Conservation (phyloP, 768 basidiomycete species). For the Suillus weaverae region DNA sequence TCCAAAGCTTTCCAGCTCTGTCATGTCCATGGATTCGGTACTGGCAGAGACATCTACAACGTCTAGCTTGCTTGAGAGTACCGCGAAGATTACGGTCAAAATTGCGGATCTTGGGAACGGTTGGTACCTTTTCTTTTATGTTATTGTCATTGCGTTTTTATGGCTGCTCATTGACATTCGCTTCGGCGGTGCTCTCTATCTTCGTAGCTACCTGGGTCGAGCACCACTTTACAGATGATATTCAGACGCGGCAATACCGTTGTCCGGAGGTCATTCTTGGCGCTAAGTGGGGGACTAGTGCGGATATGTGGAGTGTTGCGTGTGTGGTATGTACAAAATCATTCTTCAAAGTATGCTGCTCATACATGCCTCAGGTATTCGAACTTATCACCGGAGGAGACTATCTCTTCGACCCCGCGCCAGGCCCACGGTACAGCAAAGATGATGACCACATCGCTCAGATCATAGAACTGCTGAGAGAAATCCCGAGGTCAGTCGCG, state of each 20-base stretch:
- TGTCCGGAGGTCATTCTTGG: slow-evolving; percentile 98
- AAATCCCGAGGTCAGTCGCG: slow-evolving; percentile 80
- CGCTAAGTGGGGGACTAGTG: slow-evolving; percentile 92
- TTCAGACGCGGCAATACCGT: slow-evolving; percentile 95
- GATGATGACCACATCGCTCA: slow-evolving; percentile 98
- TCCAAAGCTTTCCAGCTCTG: slow-evolving; percentile 28
- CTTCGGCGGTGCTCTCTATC: slow-evolving; percentile 4
- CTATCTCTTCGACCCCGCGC: slow-evolving; percentile 96
- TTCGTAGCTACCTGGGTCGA: slow-evolving; percentile 76
- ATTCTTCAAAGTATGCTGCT: slow-evolving; percentile 3
- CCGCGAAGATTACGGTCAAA: slow-evolving; percentile 91
- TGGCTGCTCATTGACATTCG: slow-evolving; percentile 9
- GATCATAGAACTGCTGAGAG: slow-evolving; percentile 94
- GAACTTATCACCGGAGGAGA: slow-evolving; percentile 96
- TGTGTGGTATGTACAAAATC: slow-evolving; percentile 61
- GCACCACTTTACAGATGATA: slow-evolving; percentile 98
- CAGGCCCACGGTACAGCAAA: slow-evolving; percentile 92
- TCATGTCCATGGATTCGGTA: slow-evolving; percentile 29
- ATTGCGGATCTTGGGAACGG: slow-evolving; percentile 98
- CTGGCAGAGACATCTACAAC: slow-evolving; percentile 25
- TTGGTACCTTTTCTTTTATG: slow-evolving; percentile 33
- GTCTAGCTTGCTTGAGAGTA: slow-evolving; percentile 35
- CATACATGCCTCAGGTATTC: slow-evolving; percentile 62
- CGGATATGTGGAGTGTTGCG: slow-evolving; percentile 96
- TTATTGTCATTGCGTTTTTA: neutral